Base-by-base conservation (phyloP, 1,139 yeast genomes). In the Geotrichum candidum region DNA sequence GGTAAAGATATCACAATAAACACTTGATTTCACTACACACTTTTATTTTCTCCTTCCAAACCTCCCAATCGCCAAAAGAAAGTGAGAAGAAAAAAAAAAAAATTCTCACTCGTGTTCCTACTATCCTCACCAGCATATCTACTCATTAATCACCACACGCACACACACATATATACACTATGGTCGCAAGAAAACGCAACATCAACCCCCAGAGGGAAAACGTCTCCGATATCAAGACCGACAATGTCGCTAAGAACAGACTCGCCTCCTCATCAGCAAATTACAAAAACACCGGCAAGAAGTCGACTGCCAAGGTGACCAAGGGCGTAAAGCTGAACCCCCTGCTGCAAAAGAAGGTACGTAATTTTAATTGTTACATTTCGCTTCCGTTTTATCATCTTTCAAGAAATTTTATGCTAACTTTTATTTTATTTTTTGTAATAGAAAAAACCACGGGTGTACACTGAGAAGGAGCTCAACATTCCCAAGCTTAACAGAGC, bases 401-500 rank as follows among this genome's bases (percentile, higher is more conserved):
- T 48, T 48, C 31, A 3, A 53, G 54, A 2, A 25, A 18, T 18
- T 35, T 56, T 31, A 23, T 29, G 29, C 23, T 27, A 23, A 25
- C 27, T 18, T 48, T 31, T 41, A 23, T 45, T 22, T n/a, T 50
- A 15, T 25, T 46, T 29, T 27, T 38, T 54, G 51, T 64, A 64
- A 48, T 60, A 84, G 71, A 86, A 84, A 70, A 83, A 82, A 67
- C 72, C 70, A 53, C 77, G 79, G 56, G 84, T 80, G 59, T 90
- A 87, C 72, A 79, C 84, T 33, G 97, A 91, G 69, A 86, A 85
- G 64, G 96, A 90, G 69, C 79, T 92, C 54, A 84, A 86, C 53
- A 78, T 91, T 56, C 97, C 97, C 48, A 79, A 81, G 33, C 80
- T 92, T 69, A 94, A 94, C 73, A 86, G 82, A 68, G 90, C 97